Evolutionary conservation across 352 stramenopile species (phyloP).

Genomic region (Pythium phragmiticola): DNA sequence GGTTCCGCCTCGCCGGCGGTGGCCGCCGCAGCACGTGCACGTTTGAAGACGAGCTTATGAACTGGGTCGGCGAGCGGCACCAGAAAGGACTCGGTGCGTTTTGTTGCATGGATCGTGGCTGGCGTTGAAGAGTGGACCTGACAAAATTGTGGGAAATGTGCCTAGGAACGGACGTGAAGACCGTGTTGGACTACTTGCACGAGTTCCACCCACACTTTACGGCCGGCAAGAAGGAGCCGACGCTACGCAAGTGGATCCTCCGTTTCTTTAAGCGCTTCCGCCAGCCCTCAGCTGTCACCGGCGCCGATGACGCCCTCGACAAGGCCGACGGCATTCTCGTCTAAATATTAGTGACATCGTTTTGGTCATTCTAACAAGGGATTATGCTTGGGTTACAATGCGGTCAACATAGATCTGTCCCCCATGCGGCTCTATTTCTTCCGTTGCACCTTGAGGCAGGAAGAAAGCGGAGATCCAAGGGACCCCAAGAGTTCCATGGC

Average conservation of each 20-base stretch:
- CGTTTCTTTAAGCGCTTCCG: conserved; percentile 82
- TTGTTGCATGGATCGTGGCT: neutral
- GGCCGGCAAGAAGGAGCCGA: conserved; percentile 78
- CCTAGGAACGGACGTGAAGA: conserved; percentile 62
- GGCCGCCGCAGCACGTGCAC: conserved; percentile 64
- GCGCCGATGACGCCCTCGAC: conserved; percentile 27
- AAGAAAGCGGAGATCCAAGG: conserved; percentile 1
- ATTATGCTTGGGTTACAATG: conserved; percentile 1
- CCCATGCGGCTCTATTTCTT: conserved; percentile 1
- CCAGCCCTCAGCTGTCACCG: conserved; percentile 24
- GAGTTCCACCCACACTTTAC: conserved; percentile 66
- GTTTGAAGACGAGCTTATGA: conserved; percentile 75
- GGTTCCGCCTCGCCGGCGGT: conserved; percentile 64
- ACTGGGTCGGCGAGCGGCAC: conserved; percentile 67
- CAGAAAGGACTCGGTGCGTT: conserved; percentile 50
- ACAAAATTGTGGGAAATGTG: conserved; percentile 3
- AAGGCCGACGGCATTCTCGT: conserved; percentile 28
- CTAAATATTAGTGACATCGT: conserved; percentile 9
- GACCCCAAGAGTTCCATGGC: neutral
- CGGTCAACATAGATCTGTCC: neutral
- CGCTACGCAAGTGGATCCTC: conserved; percentile 77
- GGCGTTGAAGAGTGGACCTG: neutral
- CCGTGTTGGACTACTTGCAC: conserved; percentile 67
- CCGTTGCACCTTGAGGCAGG: conserved; percentile 21
- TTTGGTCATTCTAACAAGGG: conserved; percentile 1